Evolutionary conservation across 441 rosid species (phyloP).

Genomic region (Pelargonium fulgidum): DNA sequence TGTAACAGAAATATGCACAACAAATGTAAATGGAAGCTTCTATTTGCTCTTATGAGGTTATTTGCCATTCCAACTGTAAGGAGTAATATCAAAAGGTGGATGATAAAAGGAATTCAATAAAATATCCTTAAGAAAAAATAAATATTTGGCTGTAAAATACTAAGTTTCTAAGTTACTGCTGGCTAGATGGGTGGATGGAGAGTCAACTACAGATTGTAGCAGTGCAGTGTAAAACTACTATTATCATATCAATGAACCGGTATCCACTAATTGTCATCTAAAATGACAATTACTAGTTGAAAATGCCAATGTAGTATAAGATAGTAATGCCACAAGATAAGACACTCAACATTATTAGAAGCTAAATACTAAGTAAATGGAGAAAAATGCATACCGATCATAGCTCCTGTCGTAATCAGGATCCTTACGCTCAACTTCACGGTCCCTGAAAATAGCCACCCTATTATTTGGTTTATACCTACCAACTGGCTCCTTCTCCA

Average conservation of each 20-base stretch:
- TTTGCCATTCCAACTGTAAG: not conserved
- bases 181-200: not conserved
- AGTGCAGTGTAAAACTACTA: not conserved
- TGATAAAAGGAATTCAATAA: no score
- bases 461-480: slow-evolving; percentile 47
- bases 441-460: slow-evolving; percentile 83
- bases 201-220: not conserved
- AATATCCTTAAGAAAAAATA: no score
- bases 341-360: slow-evolving; percentile 6
- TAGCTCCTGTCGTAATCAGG: slow-evolving; percentile 81
- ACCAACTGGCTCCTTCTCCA: slow-evolving; percentile 54
- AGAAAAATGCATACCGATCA: slow-evolving; percentile 41
- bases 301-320: not conserved
- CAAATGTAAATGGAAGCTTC: not conserved
- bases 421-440: slow-evolving; percentile 65
- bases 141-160: no score
- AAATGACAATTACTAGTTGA: not conserved
- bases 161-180: no score
- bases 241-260: no score
- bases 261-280: not conserved
- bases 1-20: not conserved
- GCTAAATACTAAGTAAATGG: not conserved
- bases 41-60: not conserved
- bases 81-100: not conserved
- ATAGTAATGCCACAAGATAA: not conserved